Conservation (phyloP, 306 rosid species). For the Mimosa pudica region DNA sequence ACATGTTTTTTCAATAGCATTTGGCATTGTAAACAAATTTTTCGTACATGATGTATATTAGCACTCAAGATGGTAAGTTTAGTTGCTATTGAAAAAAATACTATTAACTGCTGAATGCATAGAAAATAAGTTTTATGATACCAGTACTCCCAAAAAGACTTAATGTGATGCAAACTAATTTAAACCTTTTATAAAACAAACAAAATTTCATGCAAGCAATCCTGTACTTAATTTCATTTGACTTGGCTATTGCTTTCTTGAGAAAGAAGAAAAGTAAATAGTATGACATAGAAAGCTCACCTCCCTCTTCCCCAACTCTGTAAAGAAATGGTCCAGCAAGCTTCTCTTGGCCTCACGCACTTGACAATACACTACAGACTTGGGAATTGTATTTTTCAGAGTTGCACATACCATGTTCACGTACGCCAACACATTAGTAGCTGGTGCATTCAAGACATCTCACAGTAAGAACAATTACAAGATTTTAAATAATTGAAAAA, state of each 20-base stretch:
- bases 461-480: conserved; percentile 16
- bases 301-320: conserved; percentile 85
- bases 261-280: conserved; percentile 21
- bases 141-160: too few species aligned
- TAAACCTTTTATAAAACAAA: not conserved
- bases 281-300: conserved; percentile 40
- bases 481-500: not conserved
- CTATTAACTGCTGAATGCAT: too few species aligned
- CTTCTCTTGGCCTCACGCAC: conserved; percentile 94
- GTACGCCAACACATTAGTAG: conserved; percentile 78
- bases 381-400: conserved; percentile 87
- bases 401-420: conserved; percentile 89
- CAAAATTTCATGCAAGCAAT: conserved; percentile 17
- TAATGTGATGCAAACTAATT: too few species aligned
- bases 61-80: too few species aligned
- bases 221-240: not conserved
- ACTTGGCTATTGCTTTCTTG: conserved; percentile 10
- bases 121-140: too few species aligned
- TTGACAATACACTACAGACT: conserved; percentile 92
- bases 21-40: too few species aligned
- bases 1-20: too few species aligned
- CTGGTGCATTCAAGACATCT: conserved; percentile 46
- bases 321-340: conserved; percentile 86
- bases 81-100: too few species aligned
- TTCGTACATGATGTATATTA: too few species aligned